phyloP scores from a whole-genome alignment of 305 asterid genomes.

The Fraxinus baroniana region DNA sequence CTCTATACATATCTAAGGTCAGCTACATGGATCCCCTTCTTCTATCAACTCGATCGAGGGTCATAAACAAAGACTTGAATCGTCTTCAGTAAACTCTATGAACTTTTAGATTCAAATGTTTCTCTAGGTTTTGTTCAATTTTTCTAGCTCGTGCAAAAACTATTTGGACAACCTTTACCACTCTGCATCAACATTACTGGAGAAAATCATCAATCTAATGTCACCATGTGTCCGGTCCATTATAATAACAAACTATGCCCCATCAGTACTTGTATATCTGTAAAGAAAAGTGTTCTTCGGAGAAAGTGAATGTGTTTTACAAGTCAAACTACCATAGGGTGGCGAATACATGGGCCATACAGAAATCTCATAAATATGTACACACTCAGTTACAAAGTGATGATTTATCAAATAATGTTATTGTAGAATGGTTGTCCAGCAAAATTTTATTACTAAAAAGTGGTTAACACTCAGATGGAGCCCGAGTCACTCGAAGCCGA shows the following conservation, averaged over 20 bases:
- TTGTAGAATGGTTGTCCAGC: background rate
- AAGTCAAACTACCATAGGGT: background rate
- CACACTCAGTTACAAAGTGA: background rate
- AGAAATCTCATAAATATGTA: background rate
- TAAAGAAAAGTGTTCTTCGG: background rate
- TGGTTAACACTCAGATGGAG: background rate
- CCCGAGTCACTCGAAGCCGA: background rate
- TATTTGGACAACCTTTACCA: background rate
- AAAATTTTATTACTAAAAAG: background rate
- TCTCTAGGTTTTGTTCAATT: background rate
- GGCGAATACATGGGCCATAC: background rate
- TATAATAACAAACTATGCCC: background rate
- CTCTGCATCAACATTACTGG: background rate
- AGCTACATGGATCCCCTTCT: constrained; percentile 4
- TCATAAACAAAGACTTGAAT: background rate
- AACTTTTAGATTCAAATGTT: background rate
- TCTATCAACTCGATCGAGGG: background rate
- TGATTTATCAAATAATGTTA: background rate
- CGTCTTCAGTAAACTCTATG: background rate
- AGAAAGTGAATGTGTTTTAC: background rate
- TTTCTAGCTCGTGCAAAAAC: background rate
- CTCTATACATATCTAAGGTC: background rate
- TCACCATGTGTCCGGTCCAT: background rate
- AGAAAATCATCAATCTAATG: background rate
- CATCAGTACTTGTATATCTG: background rate